Base-by-base conservation (phyloP, 371 early-diverging fungal species). In the Mortierella sp. region DNA sequence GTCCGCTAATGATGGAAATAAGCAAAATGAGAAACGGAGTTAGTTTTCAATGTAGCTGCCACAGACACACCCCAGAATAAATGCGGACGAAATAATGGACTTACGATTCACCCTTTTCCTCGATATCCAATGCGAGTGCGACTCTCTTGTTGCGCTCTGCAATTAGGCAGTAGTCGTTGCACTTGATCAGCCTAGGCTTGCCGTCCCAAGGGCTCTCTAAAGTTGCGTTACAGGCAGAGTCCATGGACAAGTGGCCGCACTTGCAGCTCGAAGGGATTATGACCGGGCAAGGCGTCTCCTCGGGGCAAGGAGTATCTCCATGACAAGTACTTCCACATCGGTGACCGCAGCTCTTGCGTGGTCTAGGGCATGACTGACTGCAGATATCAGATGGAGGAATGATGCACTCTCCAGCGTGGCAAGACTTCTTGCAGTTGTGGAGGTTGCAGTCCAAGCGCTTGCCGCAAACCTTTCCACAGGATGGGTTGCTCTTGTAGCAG, bases 131-230 rank as follows among this genome's bases (percentile, higher is more conserved):
- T 1, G 96, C 96, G 72, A 90, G 74, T 2, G 96, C 96, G 16
- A 96, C 84, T 47, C 91, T 88, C 57, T 93, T 91, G 84, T 96
- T 96, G 52, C 96, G 92, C 77, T 91, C 89, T n/a, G 93, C 91
- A 68, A 95, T 91, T 80, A 91, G 89, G 83, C 96, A 96, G 55
- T 93, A 91, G 54, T 94, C 94, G 72, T 94, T 93, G 83, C 96
- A 96, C 21, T 89, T 88, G 58, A 95, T 78, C 16, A 87, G 70
- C 47, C 72, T 79, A 7, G 89, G 88, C 45, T 89, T 88, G 44
- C 90, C 91, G 48, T 80, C 79, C 77, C 86, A 89, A 0, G 91
- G 85, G 26, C 82, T 90, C 60, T 81, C 89, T 0, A 84, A 75
- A 0, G 94, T 91, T 1, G 95, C 93, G 50, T 92, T 91, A 82